Evolutionary conservation across 768 basidiomycete species (phyloP).

Genomic region (Suillus variegatus): DNA sequence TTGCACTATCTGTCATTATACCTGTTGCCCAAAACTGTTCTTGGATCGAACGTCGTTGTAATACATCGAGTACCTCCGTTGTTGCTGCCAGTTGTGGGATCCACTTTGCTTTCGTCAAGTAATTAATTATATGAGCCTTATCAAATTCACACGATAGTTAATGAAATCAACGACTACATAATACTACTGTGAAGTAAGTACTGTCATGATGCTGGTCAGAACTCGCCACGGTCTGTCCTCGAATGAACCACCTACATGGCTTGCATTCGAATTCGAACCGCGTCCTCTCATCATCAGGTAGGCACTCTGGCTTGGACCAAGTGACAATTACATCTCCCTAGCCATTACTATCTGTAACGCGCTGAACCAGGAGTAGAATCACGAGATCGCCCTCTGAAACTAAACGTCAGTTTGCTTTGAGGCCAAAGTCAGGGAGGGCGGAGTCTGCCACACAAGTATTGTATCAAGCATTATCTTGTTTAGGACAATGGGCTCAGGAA

Average conservation of each 20-base stretch:
- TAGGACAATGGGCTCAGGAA: background rate
- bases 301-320: background rate
- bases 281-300: background rate
- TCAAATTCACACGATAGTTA: too few relatives aligned
- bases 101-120: background rate
- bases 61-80: background rate
- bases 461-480: background rate
- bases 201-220: too few relatives aligned
- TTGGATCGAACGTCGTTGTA: background rate
- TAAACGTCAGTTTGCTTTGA: background rate
- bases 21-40: background rate
- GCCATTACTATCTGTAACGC: background rate
- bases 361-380: background rate
- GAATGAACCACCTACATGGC: background rate
- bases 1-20: background rate
- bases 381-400: background rate
- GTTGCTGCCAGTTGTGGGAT: background rate
- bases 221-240: background rate
- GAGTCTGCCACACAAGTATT: background rate
- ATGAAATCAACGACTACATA: too few relatives aligned
- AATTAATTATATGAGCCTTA: too few relatives aligned
- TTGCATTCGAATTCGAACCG: background rate
- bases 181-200: too few relatives aligned
- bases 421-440: background rate
- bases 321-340: background rate